phyloP scores from a whole-genome alignment of 805 yeast species.

The Lipomyces yamanashiensis region DNA sequence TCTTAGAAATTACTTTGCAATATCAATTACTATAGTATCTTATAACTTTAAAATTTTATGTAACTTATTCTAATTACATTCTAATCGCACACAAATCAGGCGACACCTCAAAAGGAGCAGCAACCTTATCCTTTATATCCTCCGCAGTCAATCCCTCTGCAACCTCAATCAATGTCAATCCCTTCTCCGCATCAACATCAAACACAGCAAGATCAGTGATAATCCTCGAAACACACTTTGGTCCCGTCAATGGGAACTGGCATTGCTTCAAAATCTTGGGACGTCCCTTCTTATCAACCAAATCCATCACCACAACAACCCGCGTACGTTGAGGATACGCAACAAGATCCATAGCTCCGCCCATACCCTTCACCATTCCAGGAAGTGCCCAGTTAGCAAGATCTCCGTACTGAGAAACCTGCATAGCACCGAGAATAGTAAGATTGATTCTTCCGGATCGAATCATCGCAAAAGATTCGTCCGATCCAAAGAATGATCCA shows the following conservation, averaged over 20 bases:
- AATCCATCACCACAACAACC: conserved; percentile 57
- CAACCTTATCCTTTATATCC: conserved; percentile 50
- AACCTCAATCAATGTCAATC: conserved; percentile 51
- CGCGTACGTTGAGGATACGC: conserved; percentile 53
- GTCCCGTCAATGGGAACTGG: conserved; percentile 55
- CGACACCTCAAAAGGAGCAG: conserved; percentile 48
- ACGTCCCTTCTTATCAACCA: conserved; percentile 53
- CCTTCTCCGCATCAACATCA: conserved; percentile 49
- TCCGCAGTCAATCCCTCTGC: conserved; percentile 50
- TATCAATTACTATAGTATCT: too few species aligned
- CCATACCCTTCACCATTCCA: conserved; percentile 58
- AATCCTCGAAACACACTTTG: conserved; percentile 51
- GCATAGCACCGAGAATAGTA: conserved; percentile 56
- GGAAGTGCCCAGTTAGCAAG: conserved; percentile 61
- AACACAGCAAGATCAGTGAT: conserved; percentile 57
- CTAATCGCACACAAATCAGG: too few species aligned
- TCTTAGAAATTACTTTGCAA: too few species aligned
- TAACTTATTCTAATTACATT: too few species aligned
- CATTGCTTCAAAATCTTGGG: conserved; percentile 54
- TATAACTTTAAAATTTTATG: too few species aligned
- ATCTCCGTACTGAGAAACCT: conserved; percentile 55
- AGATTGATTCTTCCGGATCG: conserved; percentile 53
- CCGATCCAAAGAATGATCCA: conserved; percentile 55
- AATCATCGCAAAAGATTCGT: conserved; percentile 56
- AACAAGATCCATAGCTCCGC: conserved; percentile 60